These are phyloP conservation scores for Lathyrus aphaca DNA, from an alignment of 306 rosid genomes.

Conservation along the genomic window DNA sequence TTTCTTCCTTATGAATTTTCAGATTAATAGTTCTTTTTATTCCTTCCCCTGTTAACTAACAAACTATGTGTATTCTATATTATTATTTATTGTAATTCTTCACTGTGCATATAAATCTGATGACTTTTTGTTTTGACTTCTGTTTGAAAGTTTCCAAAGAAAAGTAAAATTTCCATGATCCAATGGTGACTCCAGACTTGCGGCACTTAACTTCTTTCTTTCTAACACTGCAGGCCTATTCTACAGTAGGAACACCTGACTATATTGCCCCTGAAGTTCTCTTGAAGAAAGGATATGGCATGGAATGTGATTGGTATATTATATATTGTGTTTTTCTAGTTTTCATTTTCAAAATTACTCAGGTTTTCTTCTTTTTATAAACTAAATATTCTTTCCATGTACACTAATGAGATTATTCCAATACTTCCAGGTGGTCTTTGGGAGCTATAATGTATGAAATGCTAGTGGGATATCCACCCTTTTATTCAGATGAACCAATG, in stretches of 20 bases:
- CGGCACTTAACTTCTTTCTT: slow-evolving; percentile 25
- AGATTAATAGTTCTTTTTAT: not conserved
- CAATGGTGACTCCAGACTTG: slow-evolving; percentile 9
- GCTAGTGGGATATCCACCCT: slow-evolving; percentile 98
- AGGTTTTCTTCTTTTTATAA: slow-evolving; percentile 6
- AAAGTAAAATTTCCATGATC: slow-evolving; percentile 3
- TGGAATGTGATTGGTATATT: slow-evolving; percentile 94
- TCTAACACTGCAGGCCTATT: slow-evolving; percentile 76
- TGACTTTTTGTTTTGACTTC: slow-evolving; percentile 23
- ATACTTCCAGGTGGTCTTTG: slow-evolving; percentile 88
- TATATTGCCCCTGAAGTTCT: slow-evolving; percentile 98
- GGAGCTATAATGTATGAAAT: slow-evolving; percentile 99
- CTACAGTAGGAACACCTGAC: slow-evolving; percentile 98
- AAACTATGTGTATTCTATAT: slow-evolving; percentile 13
- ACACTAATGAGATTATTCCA: slow-evolving; percentile 40
- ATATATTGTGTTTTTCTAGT: slow-evolving; percentile 15
- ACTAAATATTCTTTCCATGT: slow-evolving; percentile 19
- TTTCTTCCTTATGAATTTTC: slow-evolving; percentile 37
- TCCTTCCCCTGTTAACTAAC: slow-evolving; percentile 6
- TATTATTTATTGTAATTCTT: slow-evolving; percentile 16
- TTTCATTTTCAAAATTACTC: slow-evolving; percentile 30
- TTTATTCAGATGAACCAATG: slow-evolving; percentile 97
- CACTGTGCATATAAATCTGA: slow-evolving; percentile 24
- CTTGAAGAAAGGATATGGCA: slow-evolving; percentile 98
- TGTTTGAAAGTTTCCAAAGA: not conserved